Evolutionary conservation across 2,329 filamentous ascomycete genomes (phyloP), one percentile per base, ranked within the genome.

Genomic region (Diplodia intermedia): DNA sequence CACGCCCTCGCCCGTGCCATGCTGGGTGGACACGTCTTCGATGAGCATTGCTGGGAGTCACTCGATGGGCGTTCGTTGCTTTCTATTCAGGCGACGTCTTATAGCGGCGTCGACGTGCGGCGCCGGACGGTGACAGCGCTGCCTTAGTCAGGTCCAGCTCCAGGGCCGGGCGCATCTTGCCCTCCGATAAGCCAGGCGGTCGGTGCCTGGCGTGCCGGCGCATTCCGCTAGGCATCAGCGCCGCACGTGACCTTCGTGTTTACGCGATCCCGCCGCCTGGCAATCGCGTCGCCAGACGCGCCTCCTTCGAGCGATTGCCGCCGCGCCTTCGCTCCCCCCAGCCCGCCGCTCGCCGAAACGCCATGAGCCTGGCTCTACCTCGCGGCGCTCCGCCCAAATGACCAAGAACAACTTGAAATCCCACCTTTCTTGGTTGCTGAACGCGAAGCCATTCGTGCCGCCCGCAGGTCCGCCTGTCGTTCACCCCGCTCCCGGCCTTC

Each of bases 351-450:
- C 43, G 5, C 23, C 33, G 15, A 9, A 15, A 18, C 33, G 49
- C 47, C 55, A 67, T 67, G 66, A 54, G 29, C 49, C 26, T 53
- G 50, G 20, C 20, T 49, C 15, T n/a, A 14, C 49, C 15, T 6
- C 12, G 55, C 49, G 66, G 56, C 55, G 49, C 12, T 43, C 36
- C 56, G 55, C 55, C 56, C 57, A 65, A 68, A 84, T 84, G 82
- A 83, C 82, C 78, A 74, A 74, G 72, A 79, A 85, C 74, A 85
- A 85, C 71, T 75, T 85, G 70, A 76, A 73, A 69, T 78, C 79
- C 73, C 82, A 85, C 71, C 76, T 85, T 70, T 76, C 77, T 70
- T 85, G 83, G 83, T 77, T 85, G 74, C 73, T 83, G 67, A 74
- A 73, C 70, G 76, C 77, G 69, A 83, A 81, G 73, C 81, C 82